Base-by-base conservation (phyloP, 495 filamentous ascomycete species). In the Penicillium bialowiezense region DNA sequence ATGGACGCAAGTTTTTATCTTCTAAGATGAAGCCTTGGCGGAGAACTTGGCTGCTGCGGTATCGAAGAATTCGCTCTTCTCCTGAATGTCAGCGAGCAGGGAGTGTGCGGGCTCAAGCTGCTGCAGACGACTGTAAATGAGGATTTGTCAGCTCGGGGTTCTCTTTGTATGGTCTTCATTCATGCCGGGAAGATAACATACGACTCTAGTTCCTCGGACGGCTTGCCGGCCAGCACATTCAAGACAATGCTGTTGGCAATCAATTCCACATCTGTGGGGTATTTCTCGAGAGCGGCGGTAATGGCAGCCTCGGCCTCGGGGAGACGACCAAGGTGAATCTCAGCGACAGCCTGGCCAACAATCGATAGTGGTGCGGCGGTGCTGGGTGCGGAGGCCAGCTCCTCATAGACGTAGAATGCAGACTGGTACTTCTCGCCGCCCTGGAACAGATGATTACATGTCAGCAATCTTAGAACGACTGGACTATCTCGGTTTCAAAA, bases 361-460 rank as follows among this genome's bases (percentile, higher is more conserved):
- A 96, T 81, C 20, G 77, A 78, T 28, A 76, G 63, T 20, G 80
- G 77, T 31, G 82, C 79, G 41, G 80, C 70, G 1, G 87, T 82
- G 41, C 86, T 81, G 14, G 89, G 86, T 18, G 87, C 83, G 67
- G 95, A 87, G 17, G 93, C 93, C 32, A 98, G 83, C 68, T 98
- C 93, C 71, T 97, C 92, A 63, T 90, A 98, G 56, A 98, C 91
- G 78, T 98, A 98, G 74, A 93, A 98, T 29, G 92, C 87, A 56
- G 90, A 87, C 67, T 97, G 93, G 74, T 97, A 98, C 68, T 88
- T 91, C 53, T 97, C 92, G 52, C 90, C 91, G 61, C 93, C 93
- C 89, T 95, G 41, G 35, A 48, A 3, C 29, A 28, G 37, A 54
- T 33, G 39, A 7, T 38, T 10, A 35, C 5, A 8, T 1, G 41